Conservation (phyloP, 2,329 filamentous ascomycete genomes). For the Arachnopeziza araneosa region DNA sequence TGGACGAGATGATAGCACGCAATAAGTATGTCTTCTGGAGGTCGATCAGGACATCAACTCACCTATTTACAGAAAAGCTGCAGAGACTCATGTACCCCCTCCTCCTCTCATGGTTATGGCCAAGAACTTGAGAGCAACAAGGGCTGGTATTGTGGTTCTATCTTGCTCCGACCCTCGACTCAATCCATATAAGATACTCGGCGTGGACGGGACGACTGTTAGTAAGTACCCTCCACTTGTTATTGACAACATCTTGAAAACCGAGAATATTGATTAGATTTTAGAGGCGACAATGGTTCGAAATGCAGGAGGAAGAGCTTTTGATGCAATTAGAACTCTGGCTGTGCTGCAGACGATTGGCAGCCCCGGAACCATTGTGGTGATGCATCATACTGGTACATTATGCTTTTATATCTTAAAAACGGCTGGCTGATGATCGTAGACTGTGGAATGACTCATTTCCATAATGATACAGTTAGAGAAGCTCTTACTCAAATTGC, state of each 20-base stretch:
- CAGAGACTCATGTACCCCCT: constrained; percentile 5
- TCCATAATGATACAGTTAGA: constrained; percentile 14
- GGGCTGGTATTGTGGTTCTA: constrained; percentile 16
- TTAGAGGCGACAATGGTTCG: constrained; percentile 19
- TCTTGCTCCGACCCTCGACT: constrained; percentile 21
- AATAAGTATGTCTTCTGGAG: constrained; percentile 11
- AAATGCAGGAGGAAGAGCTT: constrained; percentile 19
- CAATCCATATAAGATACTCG: constrained; percentile 20
- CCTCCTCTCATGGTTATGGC: constrained; percentile 15
- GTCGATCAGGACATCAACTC: neutral
- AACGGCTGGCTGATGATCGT: neutral
- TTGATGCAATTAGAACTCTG: constrained; percentile 18
- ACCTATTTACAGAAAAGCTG: constrained; percentile 9
- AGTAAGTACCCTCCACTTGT: constrained; percentile 6
- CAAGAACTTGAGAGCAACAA: constrained; percentile 8
- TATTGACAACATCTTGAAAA: too few species aligned
- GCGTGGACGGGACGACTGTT: constrained; percentile 12
- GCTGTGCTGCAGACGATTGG: constrained; percentile 19
- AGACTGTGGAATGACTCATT: constrained; percentile 22
- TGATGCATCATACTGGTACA: constrained; percentile 22
- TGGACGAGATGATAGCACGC: constrained; percentile 18
- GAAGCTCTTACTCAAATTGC: constrained; percentile 3
- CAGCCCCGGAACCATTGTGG: constrained; percentile 15
- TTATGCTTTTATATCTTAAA: neutral
- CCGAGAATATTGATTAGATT: too few species aligned